Percentiles rank a stretch among this genome's conserved stretches.
phyloP scores from a whole-genome alignment of 179 eudicot genomes.

The Gypsophila paniculata region DNA sequence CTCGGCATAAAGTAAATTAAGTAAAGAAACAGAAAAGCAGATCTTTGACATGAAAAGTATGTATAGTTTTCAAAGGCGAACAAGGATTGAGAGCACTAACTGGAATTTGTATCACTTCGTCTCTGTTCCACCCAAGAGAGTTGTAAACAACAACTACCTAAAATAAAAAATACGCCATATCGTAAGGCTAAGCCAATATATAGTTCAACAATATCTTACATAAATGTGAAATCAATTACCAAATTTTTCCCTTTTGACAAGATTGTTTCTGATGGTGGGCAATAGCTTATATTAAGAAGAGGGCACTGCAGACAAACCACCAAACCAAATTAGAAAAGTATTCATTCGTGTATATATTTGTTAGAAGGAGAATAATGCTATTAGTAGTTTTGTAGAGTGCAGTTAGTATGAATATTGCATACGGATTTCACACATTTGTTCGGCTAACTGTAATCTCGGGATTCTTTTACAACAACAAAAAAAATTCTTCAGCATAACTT shows the following conservation, averaged over 20 bases:
- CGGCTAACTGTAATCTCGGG: background rate
- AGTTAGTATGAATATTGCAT: constrained; percentile 8
- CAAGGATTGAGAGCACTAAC: constrained; percentile 42
- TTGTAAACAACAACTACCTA: constrained; percentile 80
- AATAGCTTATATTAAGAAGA: constrained; percentile 80
- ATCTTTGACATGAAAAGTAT: background rate
- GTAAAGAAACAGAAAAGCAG: background rate
- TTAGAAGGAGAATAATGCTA: background rate
- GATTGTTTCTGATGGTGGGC: constrained; percentile 81
- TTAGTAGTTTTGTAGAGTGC: background rate
- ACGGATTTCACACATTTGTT: background rate
- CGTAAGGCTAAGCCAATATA: constrained; percentile 8
- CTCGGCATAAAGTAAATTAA: background rate
- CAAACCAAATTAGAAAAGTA: constrained; percentile 21
- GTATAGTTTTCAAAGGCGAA: background rate
- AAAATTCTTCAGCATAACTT: too few relatives aligned
- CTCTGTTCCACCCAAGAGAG: constrained; percentile 87
- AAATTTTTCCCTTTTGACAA: constrained; percentile 57
- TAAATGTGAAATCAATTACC: constrained; percentile 37
- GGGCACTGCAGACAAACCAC: constrained; percentile 62
- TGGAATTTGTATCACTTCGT: constrained; percentile 76
- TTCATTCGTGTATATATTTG: background rate
- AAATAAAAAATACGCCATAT: constrained; percentile 11
- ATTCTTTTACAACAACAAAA: too few relatives aligned
- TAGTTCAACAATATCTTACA: background rate